Conservation (phyloP, 495 filamentous ascomycete genomes). For the Darksidea phi region DNA sequence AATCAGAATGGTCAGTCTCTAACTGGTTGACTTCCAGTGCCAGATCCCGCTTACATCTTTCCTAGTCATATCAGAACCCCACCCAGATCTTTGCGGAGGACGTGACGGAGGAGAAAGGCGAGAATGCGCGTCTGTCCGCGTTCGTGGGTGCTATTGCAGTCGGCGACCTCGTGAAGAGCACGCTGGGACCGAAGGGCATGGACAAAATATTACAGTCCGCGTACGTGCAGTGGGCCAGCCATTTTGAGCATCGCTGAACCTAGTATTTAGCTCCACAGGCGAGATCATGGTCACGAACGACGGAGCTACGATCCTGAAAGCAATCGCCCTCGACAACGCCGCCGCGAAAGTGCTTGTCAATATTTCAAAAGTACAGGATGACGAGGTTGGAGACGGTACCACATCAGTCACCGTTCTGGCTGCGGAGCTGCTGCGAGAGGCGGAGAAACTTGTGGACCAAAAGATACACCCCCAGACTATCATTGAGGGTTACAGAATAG, state of each 20-base stretch:
- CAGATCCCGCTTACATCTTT: constrained; percentile 1
- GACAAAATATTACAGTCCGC: constrained; percentile 99
- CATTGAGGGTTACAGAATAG: constrained; percentile 98
- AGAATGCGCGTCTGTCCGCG: constrained; percentile 95
- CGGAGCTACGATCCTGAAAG: constrained; percentile 95
- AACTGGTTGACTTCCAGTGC: constrained; percentile 4
- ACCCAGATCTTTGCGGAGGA: constrained; percentile 99
- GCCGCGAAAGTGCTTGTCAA: constrained; percentile 97
- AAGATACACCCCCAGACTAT: constrained; percentile 99
- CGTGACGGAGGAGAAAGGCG: constrained; percentile 95
- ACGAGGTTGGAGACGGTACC: constrained; percentile 96
- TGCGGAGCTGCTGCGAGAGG: constrained; percentile 91
- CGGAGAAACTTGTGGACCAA: constrained; percentile 92
- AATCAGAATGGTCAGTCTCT: constrained; percentile 23
- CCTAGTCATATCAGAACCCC: constrained; percentile 68
- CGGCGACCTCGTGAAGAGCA: constrained; percentile 95
- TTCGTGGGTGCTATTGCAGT: constrained; percentile 98
- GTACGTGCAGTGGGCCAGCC: constrained; percentile 51
- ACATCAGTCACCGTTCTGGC: constrained; percentile 89
- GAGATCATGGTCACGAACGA: constrained; percentile 99
- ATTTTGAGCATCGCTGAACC: constrained; percentile 15
- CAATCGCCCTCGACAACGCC: constrained; percentile 98
- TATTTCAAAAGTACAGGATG: constrained; percentile 98
- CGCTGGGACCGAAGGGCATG: constrained; percentile 96
- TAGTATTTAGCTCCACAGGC: constrained; percentile 71